Evolutionary conservation across 2,329 filamentous ascomycete species (phyloP), one percentile per base, ranked within the genome.

Genomic region (Pestalotiopsis sp.): DNA sequence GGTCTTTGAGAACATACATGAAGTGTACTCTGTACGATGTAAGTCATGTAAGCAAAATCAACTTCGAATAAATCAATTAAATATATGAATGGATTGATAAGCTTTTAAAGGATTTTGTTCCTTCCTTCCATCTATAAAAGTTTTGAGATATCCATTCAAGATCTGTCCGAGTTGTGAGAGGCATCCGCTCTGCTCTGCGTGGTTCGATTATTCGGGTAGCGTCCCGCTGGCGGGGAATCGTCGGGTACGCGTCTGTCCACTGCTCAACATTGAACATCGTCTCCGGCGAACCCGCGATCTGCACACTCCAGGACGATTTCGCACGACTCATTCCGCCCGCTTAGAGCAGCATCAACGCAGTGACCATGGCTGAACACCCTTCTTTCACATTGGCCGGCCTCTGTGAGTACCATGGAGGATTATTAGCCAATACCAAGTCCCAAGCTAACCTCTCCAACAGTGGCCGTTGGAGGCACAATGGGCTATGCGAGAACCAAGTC

Each of bases 321-420:
- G 27, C 27, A 36, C 36, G 57, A 59, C 20, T 27, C 23, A 14
- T 27, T 31, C 23, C 59, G 12, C 7, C 27, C 13, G 38, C 27
- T n/a, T 17, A n/a, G 13, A 14, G 3, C 9, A 62, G 27, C 12
- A 38, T 9, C 23, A 31, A 60, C 58, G 6, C 23, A n/a, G 6
- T 45, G n/a, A 66, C 20, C 27, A 82, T 82, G 80, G 80, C 81
- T 20, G 79, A 82, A 45, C 81, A 82, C 68, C 81, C 80, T 52
- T 81, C 80, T 0, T 82, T 82, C 64, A 82, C 81, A 27, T 76
- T 82, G 5, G 79, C 81, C 0, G 79, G 73, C 57, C 77, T 82
- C 2, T 66, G 81, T 82, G 74, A 77, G 81, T 75, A 2, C 6
- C 3, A 12, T 20, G 6, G 20, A 6, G 64, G 38, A 36, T 63